Percentiles rank a stretch among this genome's conserved stretches.
These are phyloP conservation scores for Trichopus zeylanicus DNA, from an alignment of 116 monocot species.

Conservation along the genomic window DNA sequence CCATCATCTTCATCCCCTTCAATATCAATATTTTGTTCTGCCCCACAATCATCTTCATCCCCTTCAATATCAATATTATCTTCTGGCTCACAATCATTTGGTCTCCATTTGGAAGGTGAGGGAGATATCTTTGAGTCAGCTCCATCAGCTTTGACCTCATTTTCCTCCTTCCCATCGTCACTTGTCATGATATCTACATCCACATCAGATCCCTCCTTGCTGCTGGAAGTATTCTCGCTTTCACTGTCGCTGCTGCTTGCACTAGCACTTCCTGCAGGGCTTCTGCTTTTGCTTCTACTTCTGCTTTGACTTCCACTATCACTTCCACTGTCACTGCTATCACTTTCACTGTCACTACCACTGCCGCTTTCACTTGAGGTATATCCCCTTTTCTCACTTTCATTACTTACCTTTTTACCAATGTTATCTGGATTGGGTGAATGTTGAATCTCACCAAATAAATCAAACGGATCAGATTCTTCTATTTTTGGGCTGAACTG, in stretches of 20 bases:
- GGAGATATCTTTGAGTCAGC: conserved; percentile 24
- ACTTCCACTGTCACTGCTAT: conserved; percentile 76
- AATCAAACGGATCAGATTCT: conserved; percentile 39
- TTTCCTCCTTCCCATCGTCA: conserved; percentile 68
- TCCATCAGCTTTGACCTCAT: conserved; percentile 15
- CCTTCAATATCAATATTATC: conserved; percentile 14
- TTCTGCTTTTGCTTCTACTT: conserved; percentile 51
- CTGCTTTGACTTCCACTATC: conserved; percentile 78
- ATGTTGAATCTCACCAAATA: conserved; percentile 27
- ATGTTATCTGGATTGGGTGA: conserved; percentile 22
- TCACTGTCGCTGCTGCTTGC: conserved; percentile 95
- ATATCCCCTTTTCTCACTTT: conserved; percentile 29
- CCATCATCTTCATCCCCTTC: conserved; percentile 16
- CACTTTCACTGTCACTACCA: conserved; percentile 76
- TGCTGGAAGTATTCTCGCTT: conserved; percentile 82
- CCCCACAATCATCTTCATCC: conserved; percentile 16
- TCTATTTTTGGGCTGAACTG: conserved; percentile 20
- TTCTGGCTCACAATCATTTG: conserved; percentile 21
- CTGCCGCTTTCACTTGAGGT: conserved; percentile 83
- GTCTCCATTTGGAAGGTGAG: conserved; percentile 8
- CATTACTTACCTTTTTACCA: conserved; percentile 31
- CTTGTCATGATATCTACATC: conserved; percentile 88
- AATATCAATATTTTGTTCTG: conserved; percentile 19
- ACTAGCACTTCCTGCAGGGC: conserved; percentile 62
- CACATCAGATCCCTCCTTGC: conserved; percentile 85